These are phyloP conservation scores for Micromonas pusilla DNA, from an alignment of 139 green algal species.

Conservation along the genomic window DNA sequence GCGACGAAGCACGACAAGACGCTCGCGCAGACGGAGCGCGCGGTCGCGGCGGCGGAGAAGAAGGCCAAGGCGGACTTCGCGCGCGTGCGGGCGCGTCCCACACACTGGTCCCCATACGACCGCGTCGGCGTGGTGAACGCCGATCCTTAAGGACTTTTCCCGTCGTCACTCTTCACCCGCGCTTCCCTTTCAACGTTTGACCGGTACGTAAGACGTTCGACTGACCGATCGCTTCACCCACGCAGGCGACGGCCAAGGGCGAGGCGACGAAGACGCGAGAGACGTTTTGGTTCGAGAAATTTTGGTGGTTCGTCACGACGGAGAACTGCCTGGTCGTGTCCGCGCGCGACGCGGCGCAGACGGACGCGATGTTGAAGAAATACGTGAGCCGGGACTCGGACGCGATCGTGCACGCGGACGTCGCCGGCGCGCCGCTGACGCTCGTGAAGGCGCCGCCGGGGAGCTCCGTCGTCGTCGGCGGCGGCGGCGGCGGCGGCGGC, in stretches of 20 bases:
- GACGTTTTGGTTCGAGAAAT: conserved; percentile 75
- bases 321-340: conserved; percentile 91
- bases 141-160: no score
- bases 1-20: conserved; percentile 75
- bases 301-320: conserved; percentile 90
- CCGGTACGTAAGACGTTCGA: no score
- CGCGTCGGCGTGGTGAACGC: no score
- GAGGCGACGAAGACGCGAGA: not conserved
- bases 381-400: conserved; percentile 48
- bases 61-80: conserved; percentile 5
- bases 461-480: not conserved
- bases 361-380: conserved; percentile 96
- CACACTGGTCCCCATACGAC: no score
- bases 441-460: conserved; percentile 19
- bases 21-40: conserved; percentile 55
- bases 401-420: conserved; percentile 33
- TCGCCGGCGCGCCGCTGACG: not conserved
- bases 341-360: conserved; percentile 76
- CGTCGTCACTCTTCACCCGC: no score
- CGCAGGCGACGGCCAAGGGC: not conserved
- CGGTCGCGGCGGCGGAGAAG: conserved; percentile 22
- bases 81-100: no score
- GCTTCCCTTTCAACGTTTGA: no score
- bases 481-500: not conserved
- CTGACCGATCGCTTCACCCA: no score